Evolutionary conservation across 331 rosid species (phyloP), one percentile per base, ranked within the genome.

Genomic region (Arachis monticola): DNA sequence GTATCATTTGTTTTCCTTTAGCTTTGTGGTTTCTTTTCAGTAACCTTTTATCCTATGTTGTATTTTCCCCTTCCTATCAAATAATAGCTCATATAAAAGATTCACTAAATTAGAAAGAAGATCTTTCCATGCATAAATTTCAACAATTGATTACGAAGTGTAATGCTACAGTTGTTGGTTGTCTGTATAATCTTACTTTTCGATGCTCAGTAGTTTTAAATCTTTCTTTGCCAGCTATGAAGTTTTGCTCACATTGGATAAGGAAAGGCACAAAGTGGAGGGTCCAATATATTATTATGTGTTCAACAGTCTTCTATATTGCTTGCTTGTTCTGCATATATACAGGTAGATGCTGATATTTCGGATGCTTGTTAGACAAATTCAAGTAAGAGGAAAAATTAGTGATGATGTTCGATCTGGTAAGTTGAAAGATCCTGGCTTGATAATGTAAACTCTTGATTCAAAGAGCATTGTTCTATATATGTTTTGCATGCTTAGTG

Each of bases 331-430:
- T 64, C 80, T 95, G 80, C 97, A 92, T 77, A 86, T 92, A 76
- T 95, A 90, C 85, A 90, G 98, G 99, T 95, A 96, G 99, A 96
- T 92, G 69, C 64, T 95, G 82, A 95, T 95, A 22, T 95, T 14
- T 80, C 92, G 97, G 79, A 95, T 95, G 99, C 98, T 95, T 71
- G 92, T 92, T 70, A 95, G 90, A 80, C 99, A 95, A 92, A 88
- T 95, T 81, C 88, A 95, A 86, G 93, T 93, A 32, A 82, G 90
- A 83, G 98, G 99, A 45, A 85, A 86, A 79, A 67, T 95, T 67
- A 84, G 98, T 40, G 98, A 95, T 3, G 99, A 95, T 82, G 98
- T 95, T 88, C 93, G 99, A 67, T 95, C 99, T 56, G 99, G 99
- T 95, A 82, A 90, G 90, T 69, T 62, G 40, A 82, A 67, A 56